Base-by-base conservation (phyloP, 23 red algal genomes). In the Gracilaria caudata region DNA sequence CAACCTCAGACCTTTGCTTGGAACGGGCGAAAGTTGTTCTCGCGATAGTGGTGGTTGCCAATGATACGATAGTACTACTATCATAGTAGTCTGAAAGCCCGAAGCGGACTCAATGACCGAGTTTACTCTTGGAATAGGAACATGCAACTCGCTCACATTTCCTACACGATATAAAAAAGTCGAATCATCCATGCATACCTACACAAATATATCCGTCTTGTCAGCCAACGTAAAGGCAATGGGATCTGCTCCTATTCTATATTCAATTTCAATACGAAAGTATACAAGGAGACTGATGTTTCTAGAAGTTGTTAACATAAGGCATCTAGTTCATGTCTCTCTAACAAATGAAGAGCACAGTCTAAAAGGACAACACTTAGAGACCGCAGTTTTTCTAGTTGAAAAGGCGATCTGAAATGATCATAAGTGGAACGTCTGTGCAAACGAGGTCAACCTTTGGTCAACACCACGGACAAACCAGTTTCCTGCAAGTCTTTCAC, bases 401-500 rank as follows among this genome's bases (percentile, higher is more conserved):
- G 49, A 53, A 16, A n/a, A n/a, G n/a, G 49, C 49, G 49, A 53
- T 17, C 19, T 13, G 49, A 2, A 17, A 35, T 36, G 35, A 35
- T 66, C 61, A 66, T 30, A 66, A 36, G 29, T 7, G 29, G 1
- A 75, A 23, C 6, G 39, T 36, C 29, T 75, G 70, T 0, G 43
- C 70, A 75, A 75, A 29, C 12, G 29, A 24, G 28, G 70, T 75
- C 43, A 45, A 75, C 0, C 43, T 43, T 25, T 14, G 37, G 26
- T 75, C 70, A 47, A 75, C 70, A 75, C 70, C 70, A 41, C 49
- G 37, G 4, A 49, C 25, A 75, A 75, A 75, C 70, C 70, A 75
- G 19, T 47, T 75, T 26, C 70, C 70, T 12, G 19, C 14, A 4
- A 75, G 37, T 75, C 39, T 24, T 25, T 75, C 70, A 47, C 70